Evolutionary conservation across 352 stramenopile species (phyloP).

Genomic region (Ophiocytium majus): DNA sequence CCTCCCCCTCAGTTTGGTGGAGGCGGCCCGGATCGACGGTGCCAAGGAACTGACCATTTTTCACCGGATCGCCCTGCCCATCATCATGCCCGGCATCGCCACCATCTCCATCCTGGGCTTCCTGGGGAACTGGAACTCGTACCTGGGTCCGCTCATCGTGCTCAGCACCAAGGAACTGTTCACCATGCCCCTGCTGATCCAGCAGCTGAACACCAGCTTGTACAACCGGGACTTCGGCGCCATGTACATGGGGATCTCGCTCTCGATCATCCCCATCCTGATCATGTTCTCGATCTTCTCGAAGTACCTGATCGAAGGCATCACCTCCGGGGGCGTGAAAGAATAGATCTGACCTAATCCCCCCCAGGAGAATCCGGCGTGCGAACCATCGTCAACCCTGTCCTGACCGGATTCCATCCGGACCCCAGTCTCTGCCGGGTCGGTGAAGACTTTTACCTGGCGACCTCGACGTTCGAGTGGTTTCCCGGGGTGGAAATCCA

Average conservation of each 20-base stretch:
- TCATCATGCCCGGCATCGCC: background rate
- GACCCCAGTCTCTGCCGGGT: too few species aligned
- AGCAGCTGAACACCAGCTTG: background rate
- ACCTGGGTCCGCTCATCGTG: background rate
- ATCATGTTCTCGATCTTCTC: background rate
- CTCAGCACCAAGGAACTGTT: background rate
- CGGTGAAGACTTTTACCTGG: too few species aligned
- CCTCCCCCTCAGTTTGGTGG: background rate
- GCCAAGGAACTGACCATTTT: background rate
- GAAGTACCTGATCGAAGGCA: background rate
- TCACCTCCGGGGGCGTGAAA: background rate
- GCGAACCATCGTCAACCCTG: too few species aligned
- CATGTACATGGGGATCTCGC: background rate
- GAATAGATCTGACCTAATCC: too few species aligned
- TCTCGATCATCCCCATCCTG: background rate
- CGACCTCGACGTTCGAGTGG: too few species aligned
- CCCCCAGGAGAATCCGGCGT: too few species aligned
- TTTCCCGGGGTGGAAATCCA: too few species aligned
- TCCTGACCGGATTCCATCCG: too few species aligned
- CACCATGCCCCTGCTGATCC: background rate
- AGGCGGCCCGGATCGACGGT: background rate
- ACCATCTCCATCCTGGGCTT: background rate
- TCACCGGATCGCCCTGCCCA: background rate
- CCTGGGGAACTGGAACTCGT: background rate
- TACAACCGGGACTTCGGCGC: background rate